Evolutionary conservation across 352 stramenopile species (phyloP).

Genomic region (Pythium coloratum): DNA sequence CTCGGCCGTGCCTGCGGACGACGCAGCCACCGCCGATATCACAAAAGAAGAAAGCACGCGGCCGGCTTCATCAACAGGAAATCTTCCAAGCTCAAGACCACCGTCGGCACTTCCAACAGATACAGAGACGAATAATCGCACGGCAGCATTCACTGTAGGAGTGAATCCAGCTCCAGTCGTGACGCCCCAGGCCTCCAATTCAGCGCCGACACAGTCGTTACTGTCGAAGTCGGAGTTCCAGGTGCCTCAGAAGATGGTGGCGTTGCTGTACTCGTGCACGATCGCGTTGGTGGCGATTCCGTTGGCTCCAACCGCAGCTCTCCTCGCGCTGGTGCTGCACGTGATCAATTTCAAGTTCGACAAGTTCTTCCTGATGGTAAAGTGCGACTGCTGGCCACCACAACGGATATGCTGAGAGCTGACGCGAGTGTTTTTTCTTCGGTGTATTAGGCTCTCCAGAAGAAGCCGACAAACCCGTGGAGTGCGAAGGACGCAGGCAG

Average conservation of each 20-base stretch:
- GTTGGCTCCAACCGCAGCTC: slow-evolving; percentile 53
- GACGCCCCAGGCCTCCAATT: background rate
- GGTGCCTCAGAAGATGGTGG: slow-evolving; percentile 83
- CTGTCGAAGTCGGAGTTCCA: slow-evolving; percentile 63
- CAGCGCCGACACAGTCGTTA: background rate
- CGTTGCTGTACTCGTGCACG: slow-evolving; percentile 76
- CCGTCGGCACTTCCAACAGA: background rate
- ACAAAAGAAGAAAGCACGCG: background rate
- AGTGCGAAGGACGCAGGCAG: slow-evolving; percentile 71
- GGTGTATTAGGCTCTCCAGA: slow-evolving; percentile 53
- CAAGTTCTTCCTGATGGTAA: slow-evolving; percentile 71
- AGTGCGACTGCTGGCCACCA: too few relatives aligned
- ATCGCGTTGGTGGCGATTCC: slow-evolving; percentile 71
- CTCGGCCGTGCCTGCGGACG: background rate
- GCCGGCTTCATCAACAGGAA: background rate
- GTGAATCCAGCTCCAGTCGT: background rate
- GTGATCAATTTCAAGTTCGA: slow-evolving; percentile 85
- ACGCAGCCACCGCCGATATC: background rate
- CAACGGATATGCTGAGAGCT: too few relatives aligned
- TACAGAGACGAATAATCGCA: background rate
- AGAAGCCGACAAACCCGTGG: slow-evolving; percentile 72
- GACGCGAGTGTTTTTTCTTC: too few relatives aligned
- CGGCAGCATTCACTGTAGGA: background rate
- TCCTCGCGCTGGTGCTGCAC: slow-evolving; percentile 58
- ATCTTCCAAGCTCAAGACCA: background rate